Base-by-base conservation (phyloP, 2,329 filamentous ascomycete species). In the Chalaropsis ovoidea region DNA sequence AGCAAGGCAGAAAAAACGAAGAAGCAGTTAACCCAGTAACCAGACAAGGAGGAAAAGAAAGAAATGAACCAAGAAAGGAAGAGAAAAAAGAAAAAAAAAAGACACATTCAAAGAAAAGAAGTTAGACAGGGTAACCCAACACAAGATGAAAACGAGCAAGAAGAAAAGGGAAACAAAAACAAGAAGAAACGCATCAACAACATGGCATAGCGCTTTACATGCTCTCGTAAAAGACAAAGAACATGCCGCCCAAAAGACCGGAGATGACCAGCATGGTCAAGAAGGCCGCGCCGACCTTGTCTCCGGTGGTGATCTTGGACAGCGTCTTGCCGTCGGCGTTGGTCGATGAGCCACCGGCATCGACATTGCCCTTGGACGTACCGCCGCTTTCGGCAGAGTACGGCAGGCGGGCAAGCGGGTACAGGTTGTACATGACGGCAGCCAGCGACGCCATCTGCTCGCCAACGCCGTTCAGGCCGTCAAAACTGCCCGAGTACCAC, bases 401-500 rank as follows among this genome's bases (percentile, higher is more conserved):
- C 0, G 83, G 80, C 0, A 74, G 74, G 15, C 74, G 71, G 1
- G 70, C 70, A n/a, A 73, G 72, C 52, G 76, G 73, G 49, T 84
- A 74, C 11, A 88, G 76, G 54, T 80, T 82, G 66, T 84, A 85
- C 73, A 84, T 83, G 69, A 89, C 76, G 13, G 86, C 80, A 31
- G 82, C 80, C 31, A 88, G 76, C 0, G 84, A 85, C 70, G 82
- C 85, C 81, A 89, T 87, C 77, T 89, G 84, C 73, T 87, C 79
- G 52, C 87, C 86, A 8, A 89, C 85, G 64, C 86, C 86, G 13
- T 76, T 77, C 22, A 75, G 72, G 4, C 82, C 82, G 71, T 89
- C 87, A 70, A 82, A 89, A 1, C 70, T 72, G 3, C 73, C 74
- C 22, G 73, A 75, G 7, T 74, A 70, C 87, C 87, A 90, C 64